These are phyloP conservation scores for Porcisia deanei DNA, from an alignment of 208 protist species.

Conservation along the genomic window DNA sequence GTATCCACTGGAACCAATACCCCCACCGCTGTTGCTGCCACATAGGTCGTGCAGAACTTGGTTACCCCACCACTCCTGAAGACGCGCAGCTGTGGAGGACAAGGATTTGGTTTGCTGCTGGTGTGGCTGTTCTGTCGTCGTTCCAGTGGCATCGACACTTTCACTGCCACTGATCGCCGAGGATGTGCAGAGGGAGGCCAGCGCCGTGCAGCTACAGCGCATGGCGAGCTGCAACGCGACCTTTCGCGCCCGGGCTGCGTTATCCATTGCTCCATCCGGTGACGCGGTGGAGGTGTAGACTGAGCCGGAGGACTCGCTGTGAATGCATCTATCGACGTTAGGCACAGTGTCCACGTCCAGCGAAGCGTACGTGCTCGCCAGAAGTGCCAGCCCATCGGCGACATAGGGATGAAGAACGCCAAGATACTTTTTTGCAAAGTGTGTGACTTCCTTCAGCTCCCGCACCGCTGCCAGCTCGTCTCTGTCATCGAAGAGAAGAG, in stretches of 20 bases:
- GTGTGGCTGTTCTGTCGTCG: slow-evolving; percentile 6
- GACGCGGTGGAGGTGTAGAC: not conserved
- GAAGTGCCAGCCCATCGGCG: slow-evolving; percentile 27
- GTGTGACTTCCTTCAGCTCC: slow-evolving; percentile 36
- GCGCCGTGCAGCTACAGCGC: slow-evolving; percentile 34
- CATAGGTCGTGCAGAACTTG: slow-evolving; percentile 27
- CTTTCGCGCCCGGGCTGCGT: slow-evolving; percentile 16
- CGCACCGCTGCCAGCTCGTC: slow-evolving; percentile 45
- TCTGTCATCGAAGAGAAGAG: slow-evolving; percentile 38
- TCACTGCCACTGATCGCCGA: not conserved
- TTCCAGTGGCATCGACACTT: not conserved
- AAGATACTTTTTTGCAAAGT: slow-evolving; percentile 31
- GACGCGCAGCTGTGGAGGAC: not conserved
- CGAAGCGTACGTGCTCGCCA: slow-evolving; percentile 26
- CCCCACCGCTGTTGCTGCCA: slow-evolving; percentile 9
- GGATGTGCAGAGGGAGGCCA: slow-evolving; percentile 16
- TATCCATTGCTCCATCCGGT: not conserved
- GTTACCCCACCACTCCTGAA: slow-evolving; percentile 26
- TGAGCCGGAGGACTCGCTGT: not conserved
- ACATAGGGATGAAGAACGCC: slow-evolving; percentile 38
- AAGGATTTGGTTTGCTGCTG: not conserved
- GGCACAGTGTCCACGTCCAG: slow-evolving; percentile 30
- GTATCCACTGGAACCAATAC: not conserved
- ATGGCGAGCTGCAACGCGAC: slow-evolving; percentile 35
- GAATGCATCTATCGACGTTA: not conserved